Evolutionary conservation across 371 early-diverging fungal genomes (phyloP).

Genomic region (Mortierella sp.): DNA sequence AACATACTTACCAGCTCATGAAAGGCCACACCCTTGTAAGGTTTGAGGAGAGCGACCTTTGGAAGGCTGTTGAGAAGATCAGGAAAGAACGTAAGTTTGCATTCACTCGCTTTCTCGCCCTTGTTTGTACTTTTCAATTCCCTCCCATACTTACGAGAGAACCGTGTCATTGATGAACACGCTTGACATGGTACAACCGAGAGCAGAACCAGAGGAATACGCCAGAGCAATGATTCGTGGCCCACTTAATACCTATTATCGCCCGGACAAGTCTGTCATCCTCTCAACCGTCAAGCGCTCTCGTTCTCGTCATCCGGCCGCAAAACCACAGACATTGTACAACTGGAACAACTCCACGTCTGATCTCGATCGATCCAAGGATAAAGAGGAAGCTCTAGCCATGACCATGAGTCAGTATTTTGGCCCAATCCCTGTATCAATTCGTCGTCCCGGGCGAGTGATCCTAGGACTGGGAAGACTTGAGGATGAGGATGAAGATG

Average conservation of each 20-base stretch:
- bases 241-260: conserved; percentile 19
- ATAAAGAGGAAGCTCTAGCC: conserved; percentile 50
- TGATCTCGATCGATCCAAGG: conserved; percentile 41
- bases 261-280: conserved; percentile 35
- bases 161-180: too few relatives aligned
- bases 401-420: conserved; percentile 50
- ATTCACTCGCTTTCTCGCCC: not conserved
- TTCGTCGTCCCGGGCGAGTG: conserved; percentile 27
- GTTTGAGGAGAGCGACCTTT: conserved; percentile 60
- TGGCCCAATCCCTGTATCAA: conserved; percentile 45
- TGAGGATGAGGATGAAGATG: conserved; percentile 26
- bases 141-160: too few relatives aligned
- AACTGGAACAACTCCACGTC: conserved; percentile 55
- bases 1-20: conserved; percentile 65
- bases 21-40: conserved; percentile 64
- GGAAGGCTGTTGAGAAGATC: conserved; percentile 39
- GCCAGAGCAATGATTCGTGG: conserved; percentile 35
- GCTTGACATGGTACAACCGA: too few relatives aligned
- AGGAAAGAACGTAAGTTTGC: conserved; percentile 35
- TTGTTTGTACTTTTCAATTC: too few relatives aligned
- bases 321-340: conserved; percentile 30
- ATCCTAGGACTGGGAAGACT: conserved; percentile 27
- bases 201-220: conserved; percentile 40
- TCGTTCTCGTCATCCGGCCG: conserved; percentile 29
- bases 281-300: conserved; percentile 33